phyloP scores from a whole-genome alignment of 2,329 filamentous ascomycete genomes.

The Paraconiothyrium sp. region DNA sequence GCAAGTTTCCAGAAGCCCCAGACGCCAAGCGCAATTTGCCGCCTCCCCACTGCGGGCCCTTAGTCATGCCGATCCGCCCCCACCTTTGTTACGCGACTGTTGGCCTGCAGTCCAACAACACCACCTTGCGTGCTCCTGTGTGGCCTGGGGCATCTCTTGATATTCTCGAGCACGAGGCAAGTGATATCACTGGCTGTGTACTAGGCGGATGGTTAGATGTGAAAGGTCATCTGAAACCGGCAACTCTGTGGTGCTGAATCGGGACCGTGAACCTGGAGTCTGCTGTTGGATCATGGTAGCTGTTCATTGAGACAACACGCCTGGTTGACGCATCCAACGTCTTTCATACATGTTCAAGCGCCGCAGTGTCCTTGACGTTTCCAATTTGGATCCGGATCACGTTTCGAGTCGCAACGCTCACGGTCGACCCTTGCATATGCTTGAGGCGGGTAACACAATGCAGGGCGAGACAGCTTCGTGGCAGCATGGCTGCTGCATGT shows the following conservation, averaged over 20 bases:
- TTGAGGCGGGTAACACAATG: too few relatives aligned
- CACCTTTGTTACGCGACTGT: neutral
- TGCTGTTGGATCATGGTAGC: too few relatives aligned
- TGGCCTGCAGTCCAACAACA: neutral
- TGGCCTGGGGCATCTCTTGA: slow-evolving; percentile 29
- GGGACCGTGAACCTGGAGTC: too few relatives aligned
- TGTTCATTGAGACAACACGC: too few relatives aligned
- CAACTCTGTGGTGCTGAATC: too few relatives aligned
- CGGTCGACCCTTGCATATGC: too few relatives aligned
- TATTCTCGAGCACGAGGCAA: neutral
- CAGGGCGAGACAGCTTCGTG: neutral
- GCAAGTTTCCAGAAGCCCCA: slow-evolving; percentile 7
- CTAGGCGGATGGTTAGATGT: too few relatives aligned
- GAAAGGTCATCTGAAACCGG: too few relatives aligned
- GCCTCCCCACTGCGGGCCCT: neutral
- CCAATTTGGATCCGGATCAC: neutral
- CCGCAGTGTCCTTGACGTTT: too few relatives aligned
- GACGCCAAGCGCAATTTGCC: slow-evolving; percentile 9
- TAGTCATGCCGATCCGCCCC: slow-evolving; percentile 10
- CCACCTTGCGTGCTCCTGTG: slow-evolving; percentile 19
- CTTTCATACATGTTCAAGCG: too few relatives aligned
- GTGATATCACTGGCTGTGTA: neutral
- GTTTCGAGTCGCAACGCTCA: too few relatives aligned
- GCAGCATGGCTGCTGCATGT: neutral
- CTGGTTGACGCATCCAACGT: too few relatives aligned